Conservation (phyloP, 495 filamentous ascomycete genomes). For the Penicillium cosmopolitanum region DNA sequence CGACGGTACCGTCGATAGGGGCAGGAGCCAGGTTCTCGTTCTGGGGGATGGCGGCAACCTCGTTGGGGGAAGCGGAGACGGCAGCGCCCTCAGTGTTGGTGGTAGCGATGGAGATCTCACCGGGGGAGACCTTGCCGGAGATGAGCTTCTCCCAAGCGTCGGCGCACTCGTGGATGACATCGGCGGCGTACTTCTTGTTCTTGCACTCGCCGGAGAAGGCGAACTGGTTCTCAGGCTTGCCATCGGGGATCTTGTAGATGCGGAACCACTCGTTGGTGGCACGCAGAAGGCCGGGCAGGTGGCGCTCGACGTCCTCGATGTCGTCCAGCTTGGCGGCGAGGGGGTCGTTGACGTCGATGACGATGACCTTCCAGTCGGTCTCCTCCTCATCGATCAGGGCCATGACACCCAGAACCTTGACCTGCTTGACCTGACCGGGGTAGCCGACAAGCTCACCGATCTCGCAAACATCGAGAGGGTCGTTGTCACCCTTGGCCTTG, state of each 20-base stretch:
- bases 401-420: conserved; percentile 99
- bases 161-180: conserved; percentile 91
- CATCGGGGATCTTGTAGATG: conserved; percentile 99
- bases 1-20: conserved; percentile 92
- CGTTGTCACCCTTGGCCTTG: conserved; percentile 99
- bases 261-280: conserved; percentile 99
- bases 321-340: conserved; percentile 96
- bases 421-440: conserved; percentile 96
- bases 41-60: conserved; percentile 72
- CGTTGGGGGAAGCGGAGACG: conserved; percentile 62
- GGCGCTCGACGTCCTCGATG: conserved; percentile 98
- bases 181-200: conserved; percentile 98
- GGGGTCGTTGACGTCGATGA: conserved; percentile 98
- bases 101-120: conserved; percentile 80
- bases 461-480: conserved; percentile 99
- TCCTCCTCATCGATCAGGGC: conserved; percentile 98
- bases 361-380: conserved; percentile 99
- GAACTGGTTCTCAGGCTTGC: conserved; percentile 99
- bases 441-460: conserved; percentile 97
- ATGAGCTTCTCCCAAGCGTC: conserved; percentile 98
- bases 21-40: conserved; percentile 77
- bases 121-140: conserved; percentile 77
- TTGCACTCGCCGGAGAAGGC: conserved; percentile 99
- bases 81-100: conserved; percentile 68
- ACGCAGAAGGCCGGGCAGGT: conserved; percentile 92